Evolutionary conservation across 164 flowering plant species (phyloP), one percentile per base, ranked within the genome.

Genomic region (Sextonia rubra): DNA sequence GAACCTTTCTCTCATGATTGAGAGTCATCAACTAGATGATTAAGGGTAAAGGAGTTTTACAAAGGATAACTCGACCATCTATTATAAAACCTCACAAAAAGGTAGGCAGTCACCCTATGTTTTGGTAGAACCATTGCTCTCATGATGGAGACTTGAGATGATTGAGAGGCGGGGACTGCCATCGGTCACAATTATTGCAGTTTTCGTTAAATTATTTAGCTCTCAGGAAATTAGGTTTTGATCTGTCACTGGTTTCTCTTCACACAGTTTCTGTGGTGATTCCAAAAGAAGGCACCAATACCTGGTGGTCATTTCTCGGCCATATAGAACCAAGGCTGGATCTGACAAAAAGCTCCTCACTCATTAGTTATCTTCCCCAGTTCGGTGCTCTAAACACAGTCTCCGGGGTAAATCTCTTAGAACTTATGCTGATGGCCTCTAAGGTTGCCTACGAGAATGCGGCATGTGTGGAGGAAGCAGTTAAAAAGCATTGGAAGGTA

Each of bases 371-470:
- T 23, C 27, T 56, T 2, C 70, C 66, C 18, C 64, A 18, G 9
- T 30, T 55, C 30, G 56, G 17, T 23, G 23, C 69, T 0, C 5
- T 29, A 7, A 65, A 26, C 61, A 60, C 12, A 20, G 23, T 32
- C 3, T 27, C 27, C 9, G 60, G 37, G 12, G 62, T 52, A 15
- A 47, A 44, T 56, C 60, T 32, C 0, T 52, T 79, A 55, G 81
- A 79, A 58, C 77, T 84, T 12, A 74, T 77, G 37, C 64, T 77
- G 47, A 85, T 85, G 87, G 85, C 86, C 66, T 56, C 91, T 23
- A 85, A 85, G 77, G 7, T 80, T 11, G 74, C 82, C 12, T 87
- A 87, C 68, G 91, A 87, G 73, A 87, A 84, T 55, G 11, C 71
- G 23, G 74, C 73, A 2, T 78, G 62, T 47, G 64, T 84, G 9